phyloP scores from a whole-genome alignment of 1,139 yeast species.

The Suhomyces terraborum region DNA sequence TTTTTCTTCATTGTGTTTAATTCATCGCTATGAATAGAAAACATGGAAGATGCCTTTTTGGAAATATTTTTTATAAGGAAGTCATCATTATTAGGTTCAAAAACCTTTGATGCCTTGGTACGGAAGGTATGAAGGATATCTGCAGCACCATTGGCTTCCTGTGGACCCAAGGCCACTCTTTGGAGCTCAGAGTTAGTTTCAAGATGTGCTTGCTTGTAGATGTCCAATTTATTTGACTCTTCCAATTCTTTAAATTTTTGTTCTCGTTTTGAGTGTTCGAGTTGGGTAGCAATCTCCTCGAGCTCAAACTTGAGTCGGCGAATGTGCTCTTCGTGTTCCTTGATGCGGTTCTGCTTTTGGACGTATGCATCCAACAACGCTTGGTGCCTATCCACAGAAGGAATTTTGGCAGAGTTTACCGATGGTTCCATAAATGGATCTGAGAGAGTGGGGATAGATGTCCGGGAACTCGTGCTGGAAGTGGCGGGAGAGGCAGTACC shows the following conservation, averaged over 20 bases:
- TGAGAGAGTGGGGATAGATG: slow-evolving; percentile 5
- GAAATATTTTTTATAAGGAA: slow-evolving; percentile 6
- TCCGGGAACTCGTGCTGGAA: background rate
- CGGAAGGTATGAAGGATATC: slow-evolving; percentile 5
- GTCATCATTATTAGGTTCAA: slow-evolving; percentile 13
- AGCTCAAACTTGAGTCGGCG: slow-evolving; percentile 31
- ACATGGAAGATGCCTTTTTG: slow-evolving; percentile 13
- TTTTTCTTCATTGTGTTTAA: slow-evolving; percentile 20
- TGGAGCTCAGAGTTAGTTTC: slow-evolving; percentile 17
- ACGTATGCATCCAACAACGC: slow-evolving; percentile 21
- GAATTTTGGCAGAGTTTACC: background rate
- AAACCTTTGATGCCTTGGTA: slow-evolving; percentile 11
- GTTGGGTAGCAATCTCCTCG: slow-evolving; percentile 28
- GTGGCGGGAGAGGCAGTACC: too few relatives aligned
- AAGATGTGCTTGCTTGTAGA: slow-evolving; percentile 15
- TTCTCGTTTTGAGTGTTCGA: slow-evolving; percentile 21
- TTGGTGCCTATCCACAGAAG: background rate
- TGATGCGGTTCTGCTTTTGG: slow-evolving; percentile 29
- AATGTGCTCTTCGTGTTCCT: slow-evolving; percentile 27
- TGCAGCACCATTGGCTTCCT: background rate
- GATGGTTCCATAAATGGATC: slow-evolving; percentile 5
- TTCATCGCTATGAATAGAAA: slow-evolving; percentile 8
- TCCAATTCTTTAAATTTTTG: slow-evolving; percentile 14
- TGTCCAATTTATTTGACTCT: slow-evolving; percentile 9
- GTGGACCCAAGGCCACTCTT: slow-evolving; percentile 1